phyloP scores from a whole-genome alignment of 331 rosid genomes.

The Stylosanthes scabra region DNA sequence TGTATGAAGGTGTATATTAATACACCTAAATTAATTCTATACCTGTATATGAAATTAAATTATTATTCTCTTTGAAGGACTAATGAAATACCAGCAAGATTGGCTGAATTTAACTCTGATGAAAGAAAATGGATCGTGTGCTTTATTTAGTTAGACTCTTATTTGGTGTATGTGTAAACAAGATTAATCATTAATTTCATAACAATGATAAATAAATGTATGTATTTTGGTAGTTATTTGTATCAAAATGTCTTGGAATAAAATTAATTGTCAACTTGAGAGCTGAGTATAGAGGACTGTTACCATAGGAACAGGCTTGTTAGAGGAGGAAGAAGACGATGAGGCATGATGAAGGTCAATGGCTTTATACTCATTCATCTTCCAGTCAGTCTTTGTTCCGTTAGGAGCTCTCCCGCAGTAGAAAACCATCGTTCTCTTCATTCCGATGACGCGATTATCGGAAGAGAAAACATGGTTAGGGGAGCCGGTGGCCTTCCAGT shows the following conservation, averaged over 20 bases:
- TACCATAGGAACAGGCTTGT: slow-evolving; percentile 39
- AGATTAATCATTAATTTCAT: not conserved
- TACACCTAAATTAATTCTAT: too few species aligned
- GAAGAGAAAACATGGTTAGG: slow-evolving; percentile 73
- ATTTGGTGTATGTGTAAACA: too few species aligned
- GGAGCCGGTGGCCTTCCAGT: slow-evolving; percentile 95
- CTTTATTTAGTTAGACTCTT: too few species aligned
- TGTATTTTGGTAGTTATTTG: too few species aligned
- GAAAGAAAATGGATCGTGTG: too few species aligned
- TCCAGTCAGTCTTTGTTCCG: slow-evolving; percentile 87
- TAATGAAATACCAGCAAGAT: too few species aligned
- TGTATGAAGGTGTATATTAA: too few species aligned
- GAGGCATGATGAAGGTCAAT: not conserved
- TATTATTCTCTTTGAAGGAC: too few species aligned
- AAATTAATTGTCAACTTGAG: too few species aligned
- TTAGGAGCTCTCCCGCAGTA: slow-evolving; percentile 81
- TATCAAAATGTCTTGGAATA: too few species aligned
- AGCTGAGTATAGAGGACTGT: not conserved
- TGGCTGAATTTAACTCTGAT: too few species aligned
- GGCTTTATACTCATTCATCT: slow-evolving; percentile 90
- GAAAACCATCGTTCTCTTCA: slow-evolving; percentile 90
- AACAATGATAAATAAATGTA: not conserved
- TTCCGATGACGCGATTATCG: slow-evolving; percentile 57
- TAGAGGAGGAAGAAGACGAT: slow-evolving; percentile 29
- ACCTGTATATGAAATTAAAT: too few species aligned